Base-by-base conservation (phyloP, 306 rosid genomes). In the Psophocarpus tetragonolobus region DNA sequence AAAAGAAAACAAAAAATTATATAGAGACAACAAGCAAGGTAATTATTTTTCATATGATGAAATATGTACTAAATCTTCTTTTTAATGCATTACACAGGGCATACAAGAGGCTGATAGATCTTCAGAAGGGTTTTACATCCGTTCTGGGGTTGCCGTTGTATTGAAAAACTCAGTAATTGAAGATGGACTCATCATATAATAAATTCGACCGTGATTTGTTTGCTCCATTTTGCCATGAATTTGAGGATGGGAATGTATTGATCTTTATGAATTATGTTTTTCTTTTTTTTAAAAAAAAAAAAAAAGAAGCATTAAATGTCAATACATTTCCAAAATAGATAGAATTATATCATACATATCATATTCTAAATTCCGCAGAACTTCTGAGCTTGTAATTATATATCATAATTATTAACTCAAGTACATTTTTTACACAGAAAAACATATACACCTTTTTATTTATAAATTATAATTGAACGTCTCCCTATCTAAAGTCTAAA, bases 31-130 rank as follows among this genome's bases (percentile, higher is more conserved):
- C 74, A 24, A 61, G 44, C 14, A 15, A 9, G 71, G 17, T 8
- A 15, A 65, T 71, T 64, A 18, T 54, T 68, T 68, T 56, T 56
- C 1, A 39, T 4, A 73, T 66, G 82, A 66, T 42, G 50, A 54
- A 51, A 42, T 23, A 30, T 39, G 50, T 13, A 63, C 42, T 83
- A 15, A 74, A 54, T 66, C 56, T 66, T 50, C 20, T 69, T 42
- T 66, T 74, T 53, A 12, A 74, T 77, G 78, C 54, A 60, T 68
- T 80, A 84, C 92, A 94, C 92, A 94, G 98, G 95, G 98, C 47
- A 80, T 94, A 65, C 91, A 90, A 87, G 98, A 94, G 85, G 95
- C 91, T 27, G 96, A 94, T 79, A 90, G 95, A 90, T 82, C 97
- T 75, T 84, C 87, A 26, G 95, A 94, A 83, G 97, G 97, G 79